phyloP scores from a whole-genome alignment of 441 rosid species.

The Rhodomyrtus psidioides region DNA sequence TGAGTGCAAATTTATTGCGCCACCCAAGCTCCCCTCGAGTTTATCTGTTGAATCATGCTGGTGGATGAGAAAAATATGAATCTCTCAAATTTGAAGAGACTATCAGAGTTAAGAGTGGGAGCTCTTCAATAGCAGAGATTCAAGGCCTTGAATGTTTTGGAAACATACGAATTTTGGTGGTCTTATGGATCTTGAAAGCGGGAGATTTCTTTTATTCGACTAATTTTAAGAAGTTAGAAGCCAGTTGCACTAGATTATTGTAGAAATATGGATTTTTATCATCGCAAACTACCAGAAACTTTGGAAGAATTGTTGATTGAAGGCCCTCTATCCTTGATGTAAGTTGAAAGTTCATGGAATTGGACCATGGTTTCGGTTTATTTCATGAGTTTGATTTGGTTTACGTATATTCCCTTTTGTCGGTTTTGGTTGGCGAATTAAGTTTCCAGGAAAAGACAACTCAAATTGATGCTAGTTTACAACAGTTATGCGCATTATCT shows the following conservation, averaged over 20 bases:
- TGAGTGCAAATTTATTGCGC: too few relatives aligned
- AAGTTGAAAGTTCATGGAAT: neutral
- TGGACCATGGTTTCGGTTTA: neutral
- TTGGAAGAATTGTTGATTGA: neutral
- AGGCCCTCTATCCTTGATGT: neutral
- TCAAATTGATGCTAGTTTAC: neutral
- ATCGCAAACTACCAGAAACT: neutral
- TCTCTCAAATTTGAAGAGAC: too few relatives aligned
- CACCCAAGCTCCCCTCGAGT: too few relatives aligned
- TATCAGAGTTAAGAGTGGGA: too few relatives aligned
- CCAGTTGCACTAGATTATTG: neutral
- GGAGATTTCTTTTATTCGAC: too few relatives aligned
- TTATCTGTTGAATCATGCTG: too few relatives aligned
- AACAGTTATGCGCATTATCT: fast-evolving
- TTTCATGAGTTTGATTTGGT: neutral
- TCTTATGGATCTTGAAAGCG: neutral
- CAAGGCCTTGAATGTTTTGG: too few relatives aligned
- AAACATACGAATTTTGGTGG: too few relatives aligned
- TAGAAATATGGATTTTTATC: neutral
- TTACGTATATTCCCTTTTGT: neutral
- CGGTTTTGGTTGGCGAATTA: neutral
- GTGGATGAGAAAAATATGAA: too few relatives aligned
- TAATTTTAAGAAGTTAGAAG: neutral
- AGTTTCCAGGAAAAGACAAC: neutral
- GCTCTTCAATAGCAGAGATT: too few relatives aligned